Evolutionary conservation across 2,329 filamentous ascomycete species (phyloP), one percentile per base, ranked within the genome.

Genomic region (Ceratocystis ficicola): DNA sequence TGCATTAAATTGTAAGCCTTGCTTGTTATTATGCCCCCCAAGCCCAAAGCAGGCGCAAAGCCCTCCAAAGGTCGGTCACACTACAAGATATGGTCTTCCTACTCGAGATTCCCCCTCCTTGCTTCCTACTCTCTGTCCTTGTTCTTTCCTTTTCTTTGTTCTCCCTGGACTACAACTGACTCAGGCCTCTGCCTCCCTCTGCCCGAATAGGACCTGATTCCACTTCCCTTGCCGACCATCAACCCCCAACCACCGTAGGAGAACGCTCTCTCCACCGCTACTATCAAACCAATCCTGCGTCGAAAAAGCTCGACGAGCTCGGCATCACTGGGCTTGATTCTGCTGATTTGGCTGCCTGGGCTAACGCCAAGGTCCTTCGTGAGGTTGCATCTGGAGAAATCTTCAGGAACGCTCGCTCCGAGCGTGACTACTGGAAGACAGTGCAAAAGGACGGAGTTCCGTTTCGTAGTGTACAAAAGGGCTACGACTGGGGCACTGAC

Each of bases 341-440:
- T 2, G 74, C 76, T 64, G 81, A 84, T 66, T 77, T 76, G 67
- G 78, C 79, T 70, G 77, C 76, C 25, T 83, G 79, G 74, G 71
- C 77, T 46, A 77, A 79, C 72, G 71, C 77, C 20, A 75, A 78
- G 69, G 77, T 81, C 66, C 75, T 82, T 50, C 74, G 74, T 55
- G 76, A 76, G 59, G 75, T 77, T 46, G 74, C 74, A 57, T 72
- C 75, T 67, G 73, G 72, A 62, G 70, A 70, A 10, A 69, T 78
- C 3, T 68, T 71, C 55, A 72, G 76, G 44, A 75, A 73, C 68
- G 73, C 76, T 72, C 83, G 83, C 72, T 73, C 78, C 30, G 79
- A 83, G 71, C 79, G 79, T 70, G 82, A 84, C 70, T 79, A 81
- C 71, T 85, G 82, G 82, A 82, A 81, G 73, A 75, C 76, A 60